phyloP scores from a whole-genome alignment of 108 stramenopile species.

The Cyclotella choctawhatcheeana region DNA sequence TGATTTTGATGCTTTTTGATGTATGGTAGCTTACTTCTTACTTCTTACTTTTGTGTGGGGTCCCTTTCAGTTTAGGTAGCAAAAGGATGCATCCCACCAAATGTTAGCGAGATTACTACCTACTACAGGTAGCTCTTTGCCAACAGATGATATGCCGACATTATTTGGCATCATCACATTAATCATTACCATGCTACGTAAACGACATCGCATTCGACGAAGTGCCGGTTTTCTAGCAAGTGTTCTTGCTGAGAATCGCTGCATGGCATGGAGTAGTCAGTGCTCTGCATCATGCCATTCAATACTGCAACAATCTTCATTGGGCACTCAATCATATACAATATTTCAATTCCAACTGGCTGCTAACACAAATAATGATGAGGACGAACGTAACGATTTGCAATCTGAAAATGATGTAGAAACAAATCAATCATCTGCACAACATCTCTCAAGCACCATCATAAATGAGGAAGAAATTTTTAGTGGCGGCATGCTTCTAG shows the following conservation, averaged over 20 bases:
- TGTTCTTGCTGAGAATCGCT: neutral
- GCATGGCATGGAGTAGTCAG: neutral
- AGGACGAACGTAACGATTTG: neutral
- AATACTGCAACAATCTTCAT: neutral
- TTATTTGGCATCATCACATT: too few relatives aligned
- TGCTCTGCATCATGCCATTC: neutral
- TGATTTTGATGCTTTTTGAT: too few relatives aligned
- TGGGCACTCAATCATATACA: too few relatives aligned
- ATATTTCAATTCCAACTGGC: too few relatives aligned
- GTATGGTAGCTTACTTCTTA: too few relatives aligned
- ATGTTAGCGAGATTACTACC: too few relatives aligned
- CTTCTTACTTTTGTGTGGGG: too few relatives aligned
- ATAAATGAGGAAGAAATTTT: neutral
- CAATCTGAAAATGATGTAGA: neutral
- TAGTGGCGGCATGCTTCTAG: conserved; percentile 22
- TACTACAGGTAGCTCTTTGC: too few relatives aligned
- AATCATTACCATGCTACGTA: neutral
- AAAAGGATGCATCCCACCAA: too few relatives aligned
- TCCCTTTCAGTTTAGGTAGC: too few relatives aligned
- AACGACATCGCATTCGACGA: neutral
- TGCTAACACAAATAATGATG: neutral
- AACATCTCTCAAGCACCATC: neutral
- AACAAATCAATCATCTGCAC: neutral
- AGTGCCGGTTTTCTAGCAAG: neutral
- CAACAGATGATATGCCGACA: neutral